Evolutionary conservation across 2,329 filamentous ascomycete species (phyloP).

Genomic region (Xenoacremonium recifei): DNA sequence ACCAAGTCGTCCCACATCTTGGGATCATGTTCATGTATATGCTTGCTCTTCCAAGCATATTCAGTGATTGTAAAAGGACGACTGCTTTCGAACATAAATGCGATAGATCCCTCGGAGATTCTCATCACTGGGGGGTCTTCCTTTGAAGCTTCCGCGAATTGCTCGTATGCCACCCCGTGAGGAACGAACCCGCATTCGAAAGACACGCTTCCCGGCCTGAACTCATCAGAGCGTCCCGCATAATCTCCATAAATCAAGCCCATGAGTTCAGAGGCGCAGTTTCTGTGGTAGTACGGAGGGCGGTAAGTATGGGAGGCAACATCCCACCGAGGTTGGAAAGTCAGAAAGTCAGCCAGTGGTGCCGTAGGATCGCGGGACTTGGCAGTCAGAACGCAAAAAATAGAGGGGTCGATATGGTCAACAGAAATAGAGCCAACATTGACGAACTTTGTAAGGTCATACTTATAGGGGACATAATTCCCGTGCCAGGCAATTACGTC

Average conservation of each 20-base stretch:
- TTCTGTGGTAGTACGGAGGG: constrained; percentile 65
- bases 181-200: constrained; percentile 16
- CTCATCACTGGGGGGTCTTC: constrained; percentile 8
- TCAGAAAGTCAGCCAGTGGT: constrained; percentile 62
- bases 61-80: constrained; percentile 12
- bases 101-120: constrained; percentile 7
- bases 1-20: constrained; percentile 14
- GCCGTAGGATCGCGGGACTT: constrained; percentile 52
- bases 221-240: constrained; percentile 21
- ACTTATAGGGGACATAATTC: constrained; percentile 60
- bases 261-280: constrained; percentile 57
- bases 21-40: constrained; percentile 11
- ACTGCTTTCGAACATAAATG: constrained; percentile 13
- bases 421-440: constrained; percentile 41
- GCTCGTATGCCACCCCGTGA: constrained; percentile 16
- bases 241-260: constrained; percentile 43
- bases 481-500: constrained; percentile 72
- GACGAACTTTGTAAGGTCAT: constrained; percentile 56
- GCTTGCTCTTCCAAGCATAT: constrained; percentile 10
- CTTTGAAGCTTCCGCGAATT: constrained; percentile 8
- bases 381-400: constrained; percentile 64
- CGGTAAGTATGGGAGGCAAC: constrained; percentile 61
- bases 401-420: constrained; percentile 65
- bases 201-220: constrained; percentile 13
- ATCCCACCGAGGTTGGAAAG: constrained; percentile 66